Percentiles rank a stretch among this genome's conserved stretches.
These are phyloP conservation scores for Thalassiosira mediterranea DNA, from an alignment of 352 stramenopile species.

Conservation along the genomic window DNA sequence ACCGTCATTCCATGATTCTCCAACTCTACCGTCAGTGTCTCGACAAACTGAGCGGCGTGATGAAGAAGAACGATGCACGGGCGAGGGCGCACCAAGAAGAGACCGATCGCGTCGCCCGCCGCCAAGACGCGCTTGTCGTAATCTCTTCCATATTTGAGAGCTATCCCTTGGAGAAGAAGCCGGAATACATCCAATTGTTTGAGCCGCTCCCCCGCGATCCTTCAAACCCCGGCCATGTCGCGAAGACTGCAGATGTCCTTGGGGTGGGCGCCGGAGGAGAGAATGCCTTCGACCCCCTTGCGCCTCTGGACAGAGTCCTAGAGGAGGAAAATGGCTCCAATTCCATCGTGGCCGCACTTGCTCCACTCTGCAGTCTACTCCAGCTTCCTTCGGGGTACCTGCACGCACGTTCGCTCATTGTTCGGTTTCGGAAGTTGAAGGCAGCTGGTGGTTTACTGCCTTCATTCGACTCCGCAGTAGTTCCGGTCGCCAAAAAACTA, in stretches of 20 bases:
- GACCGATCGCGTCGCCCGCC: constrained; percentile 61
- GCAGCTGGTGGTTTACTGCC: constrained; percentile 44
- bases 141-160: constrained; percentile 74
- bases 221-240: constrained; percentile 13
- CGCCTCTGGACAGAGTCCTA: constrained; percentile 62
- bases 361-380: constrained; percentile 70
- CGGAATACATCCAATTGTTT: constrained; percentile 72
- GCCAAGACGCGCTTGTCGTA: constrained; percentile 73
- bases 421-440: constrained; percentile 62
- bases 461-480: constrained; percentile 64
- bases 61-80: constrained; percentile 53
- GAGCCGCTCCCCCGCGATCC: constrained; percentile 55
- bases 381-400: constrained; percentile 76
- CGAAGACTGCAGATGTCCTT: constrained; percentile 38
- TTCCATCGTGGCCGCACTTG: constrained; percentile 60
- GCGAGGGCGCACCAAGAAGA: constrained; percentile 59
- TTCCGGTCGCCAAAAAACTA: constrained; percentile 69
- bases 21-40: constrained; percentile 65
- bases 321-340: constrained; percentile 34
- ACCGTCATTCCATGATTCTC: constrained; percentile 63
- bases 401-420: constrained; percentile 66
- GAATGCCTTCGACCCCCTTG: constrained; percentile 74
- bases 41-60: constrained; percentile 37
- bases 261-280: constrained; percentile 30
- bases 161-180: constrained; percentile 48